Evolutionary conservation across 495 filamentous ascomycete genomes (phyloP).

Genomic region (Penicillium lagena): DNA sequence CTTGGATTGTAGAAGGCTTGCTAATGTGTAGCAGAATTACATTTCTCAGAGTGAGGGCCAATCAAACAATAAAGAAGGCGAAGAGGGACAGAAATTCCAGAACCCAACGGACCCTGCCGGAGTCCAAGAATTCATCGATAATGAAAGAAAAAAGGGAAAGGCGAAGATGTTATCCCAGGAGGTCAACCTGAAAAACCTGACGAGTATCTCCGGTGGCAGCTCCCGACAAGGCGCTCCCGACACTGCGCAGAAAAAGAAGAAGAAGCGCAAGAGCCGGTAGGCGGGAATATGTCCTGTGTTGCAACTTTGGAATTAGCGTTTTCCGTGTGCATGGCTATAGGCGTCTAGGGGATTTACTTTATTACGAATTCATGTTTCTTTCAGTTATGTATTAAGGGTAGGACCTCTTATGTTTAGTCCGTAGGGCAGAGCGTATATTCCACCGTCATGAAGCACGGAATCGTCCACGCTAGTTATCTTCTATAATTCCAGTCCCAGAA

Average conservation of each 20-base stretch:
- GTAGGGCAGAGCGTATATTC: too few relatives aligned
- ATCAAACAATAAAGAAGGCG: constrained; percentile 6
- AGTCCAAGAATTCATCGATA: constrained; percentile 8
- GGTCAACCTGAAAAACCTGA: constrained; percentile 19
- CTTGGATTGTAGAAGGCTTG: too few relatives aligned
- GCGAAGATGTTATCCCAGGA: constrained; percentile 1
- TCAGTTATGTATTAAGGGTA: too few relatives aligned
- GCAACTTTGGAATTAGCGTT: background rate
- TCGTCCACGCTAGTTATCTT: too few relatives aligned
- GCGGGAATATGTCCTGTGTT: background rate
- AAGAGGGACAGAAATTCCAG: constrained; percentile 4
- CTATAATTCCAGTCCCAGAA: too few relatives aligned
- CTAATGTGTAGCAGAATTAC: too few relatives aligned
- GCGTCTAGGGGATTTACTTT: background rate
- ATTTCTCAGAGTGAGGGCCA: too few relatives aligned
- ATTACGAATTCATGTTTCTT: too few relatives aligned
- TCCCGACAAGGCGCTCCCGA: constrained; percentile 6
- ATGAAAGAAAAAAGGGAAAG: constrained; percentile 7
- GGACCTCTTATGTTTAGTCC: too few relatives aligned
- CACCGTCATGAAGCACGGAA: too few relatives aligned
- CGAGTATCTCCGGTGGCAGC: constrained; percentile 25
- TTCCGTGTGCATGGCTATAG: constrained; percentile 5
- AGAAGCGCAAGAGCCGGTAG: constrained; percentile 30
- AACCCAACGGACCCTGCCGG: constrained; percentile 5
- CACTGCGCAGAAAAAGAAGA: constrained; percentile 18